These are phyloP conservation scores for Didymosphaeria variabile DNA, from an alignment of 2,329 filamentous ascomycete genomes.

Conservation along the genomic window DNA sequence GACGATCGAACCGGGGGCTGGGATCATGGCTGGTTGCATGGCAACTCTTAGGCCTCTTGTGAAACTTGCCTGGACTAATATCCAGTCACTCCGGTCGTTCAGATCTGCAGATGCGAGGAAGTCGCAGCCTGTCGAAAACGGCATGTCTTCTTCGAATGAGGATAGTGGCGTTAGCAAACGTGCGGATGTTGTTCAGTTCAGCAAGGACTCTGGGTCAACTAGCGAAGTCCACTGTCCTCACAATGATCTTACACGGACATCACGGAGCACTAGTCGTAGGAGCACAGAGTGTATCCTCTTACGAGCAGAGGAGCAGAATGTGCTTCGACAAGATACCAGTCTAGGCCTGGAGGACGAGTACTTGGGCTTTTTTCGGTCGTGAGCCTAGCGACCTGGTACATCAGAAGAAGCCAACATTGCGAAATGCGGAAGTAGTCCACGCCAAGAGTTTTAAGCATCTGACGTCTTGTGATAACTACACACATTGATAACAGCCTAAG, in stretches of 20 bases:
- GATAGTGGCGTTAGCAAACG: background rate
- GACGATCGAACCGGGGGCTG: conserved; percentile 36
- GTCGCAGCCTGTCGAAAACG: conserved; percentile 14
- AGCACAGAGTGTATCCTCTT: conserved; percentile 21
- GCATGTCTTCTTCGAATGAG: conserved; percentile 2
- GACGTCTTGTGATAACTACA: background rate
- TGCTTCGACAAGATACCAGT: background rate
- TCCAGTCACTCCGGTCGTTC: conserved; percentile 27
- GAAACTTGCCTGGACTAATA: conserved; percentile 19
- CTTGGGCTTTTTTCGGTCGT: background rate
- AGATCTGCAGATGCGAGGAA: conserved; percentile 38
- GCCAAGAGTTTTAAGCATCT: background rate
- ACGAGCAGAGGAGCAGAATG: background rate
- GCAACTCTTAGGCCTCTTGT: conserved; percentile 60
- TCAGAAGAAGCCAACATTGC: background rate
- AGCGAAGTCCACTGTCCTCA: conserved; percentile 7
- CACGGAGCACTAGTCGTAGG: conserved; percentile 11
- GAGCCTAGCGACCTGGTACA: background rate
- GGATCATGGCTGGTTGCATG: conserved; percentile 58
- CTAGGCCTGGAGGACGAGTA: background rate
- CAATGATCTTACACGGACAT: conserved; percentile 11
- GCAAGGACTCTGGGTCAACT: background rate
- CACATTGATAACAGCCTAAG: no score
- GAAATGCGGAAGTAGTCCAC: no score
- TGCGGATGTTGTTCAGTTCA: background rate